Base-by-base conservation (phyloP, 139 green algal species). In the Chlorella sp. region DNA sequence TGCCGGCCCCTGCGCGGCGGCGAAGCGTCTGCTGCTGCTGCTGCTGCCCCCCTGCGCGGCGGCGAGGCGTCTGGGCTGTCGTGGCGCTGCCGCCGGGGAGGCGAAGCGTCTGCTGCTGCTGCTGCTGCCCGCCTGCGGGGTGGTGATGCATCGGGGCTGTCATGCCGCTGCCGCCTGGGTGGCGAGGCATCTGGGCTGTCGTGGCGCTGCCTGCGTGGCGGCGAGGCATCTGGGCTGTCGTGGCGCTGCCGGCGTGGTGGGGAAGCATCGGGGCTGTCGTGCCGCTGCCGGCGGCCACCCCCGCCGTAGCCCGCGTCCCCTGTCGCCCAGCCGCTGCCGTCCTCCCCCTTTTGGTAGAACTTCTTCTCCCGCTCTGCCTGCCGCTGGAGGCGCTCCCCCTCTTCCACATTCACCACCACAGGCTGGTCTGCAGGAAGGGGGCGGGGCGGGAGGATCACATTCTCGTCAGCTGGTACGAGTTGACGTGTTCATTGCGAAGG, bases 391-490 rank as follows among this genome's bases (percentile, higher is more conserved):
- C 89, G 84, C 71, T 92, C 91, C 1, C 91, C 94, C 76, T 98
- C 96, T 76, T 96, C 96, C 0, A 88, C 81, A 79, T 98, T 98
- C 12, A 94, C 96, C 66, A 97, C 90, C 21, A 94, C 86, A 0
- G 96, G 96, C 0, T 77, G 88, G 18, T 96, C 96, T 96, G 90
- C 91, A 90, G 9, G 30, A 81, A 15, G 18, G 14, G 86, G 34
- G 61, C 36, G 86, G 37, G 77, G 34, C 16, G 36, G 77, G 32
- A 57, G 5, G 48, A 57, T 57, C 48, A 5, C 7, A 57, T 9
- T 16, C 48, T 57, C 9, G 48, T 57, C 5, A 57, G 48, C 48
- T 57, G 5, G 48, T 9, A 57, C 5, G 48, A 57, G 9, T 57
- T n/a, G n/a, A n/a, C n/a, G n/a, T n/a, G n/a, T n/a, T n/a, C n/a